Conservation (phyloP, 2,329 filamentous ascomycete species). For the Calonectria hongkongensis region DNA sequence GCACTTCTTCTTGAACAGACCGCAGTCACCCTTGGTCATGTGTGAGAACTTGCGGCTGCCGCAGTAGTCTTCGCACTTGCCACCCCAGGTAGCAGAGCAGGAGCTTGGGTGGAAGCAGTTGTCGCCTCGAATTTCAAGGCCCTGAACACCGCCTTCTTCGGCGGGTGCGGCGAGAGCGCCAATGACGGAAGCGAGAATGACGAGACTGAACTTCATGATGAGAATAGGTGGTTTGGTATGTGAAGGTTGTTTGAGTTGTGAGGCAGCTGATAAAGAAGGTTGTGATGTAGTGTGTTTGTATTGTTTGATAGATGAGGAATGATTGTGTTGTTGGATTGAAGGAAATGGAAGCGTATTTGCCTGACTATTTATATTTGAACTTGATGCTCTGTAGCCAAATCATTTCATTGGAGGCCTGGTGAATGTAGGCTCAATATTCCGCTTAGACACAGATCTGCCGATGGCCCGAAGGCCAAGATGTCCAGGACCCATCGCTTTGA, state of each 20-base stretch:
- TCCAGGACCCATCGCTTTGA: not conserved
- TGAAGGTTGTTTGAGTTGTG: not conserved
- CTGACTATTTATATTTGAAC: not conserved
- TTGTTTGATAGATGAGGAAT: not conserved
- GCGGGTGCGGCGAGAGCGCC: constrained; percentile 10
- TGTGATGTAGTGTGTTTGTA: not conserved
- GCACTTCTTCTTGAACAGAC: constrained; percentile 15
- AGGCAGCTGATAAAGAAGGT: not conserved
- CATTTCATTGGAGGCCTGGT: not conserved
- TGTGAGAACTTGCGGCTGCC: constrained; percentile 8
- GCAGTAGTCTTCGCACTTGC: constrained; percentile 21
- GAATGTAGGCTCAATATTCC: not conserved
- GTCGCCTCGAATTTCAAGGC: constrained; percentile 5
- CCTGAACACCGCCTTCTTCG: constrained; percentile 2
- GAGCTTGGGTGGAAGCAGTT: constrained; percentile 22
- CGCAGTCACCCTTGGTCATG: constrained; percentile 9
- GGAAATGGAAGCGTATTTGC: not conserved
- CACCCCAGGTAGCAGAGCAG: constrained; percentile 4
- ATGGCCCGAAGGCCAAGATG: not conserved
- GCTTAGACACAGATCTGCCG: not conserved
- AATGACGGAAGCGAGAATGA: constrained; percentile 8
- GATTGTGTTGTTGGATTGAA: not conserved
- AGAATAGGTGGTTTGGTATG: not conserved
- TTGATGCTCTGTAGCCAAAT: not conserved
- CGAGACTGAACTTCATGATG: constrained; percentile 14